Evolutionary conservation across 306 rosid species (phyloP).

Genomic region (Rubus parviflorus): DNA sequence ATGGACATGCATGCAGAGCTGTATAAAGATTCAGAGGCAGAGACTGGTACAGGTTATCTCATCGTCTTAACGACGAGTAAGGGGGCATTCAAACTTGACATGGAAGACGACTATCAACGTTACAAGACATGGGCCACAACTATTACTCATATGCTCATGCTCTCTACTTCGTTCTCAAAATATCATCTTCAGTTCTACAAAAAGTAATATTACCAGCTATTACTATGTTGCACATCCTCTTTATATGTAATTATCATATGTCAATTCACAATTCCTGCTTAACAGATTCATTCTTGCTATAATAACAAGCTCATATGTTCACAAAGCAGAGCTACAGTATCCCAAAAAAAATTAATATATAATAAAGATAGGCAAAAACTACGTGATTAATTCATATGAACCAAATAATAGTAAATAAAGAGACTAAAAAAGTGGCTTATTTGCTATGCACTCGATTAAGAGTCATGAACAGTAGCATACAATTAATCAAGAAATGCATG

Average conservation of each 20-base stretch:
- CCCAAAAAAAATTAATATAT: neutral
- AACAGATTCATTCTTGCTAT: neutral
- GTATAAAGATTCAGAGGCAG: conserved; percentile 60
- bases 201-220: neutral
- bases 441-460: neutral
- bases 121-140: conserved; percentile 76
- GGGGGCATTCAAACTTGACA: conserved; percentile 84
- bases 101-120: conserved; percentile 64
- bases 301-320: neutral
- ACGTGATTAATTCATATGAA: neutral
- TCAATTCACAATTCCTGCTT: neutral
- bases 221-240: neutral
- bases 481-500: neutral
- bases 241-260: neutral
- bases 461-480: neutral
- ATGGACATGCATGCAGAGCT: conserved; percentile 68
- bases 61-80: conserved; percentile 65
- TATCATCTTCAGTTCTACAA: conserved; percentile 27
- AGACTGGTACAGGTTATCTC: conserved; percentile 68
- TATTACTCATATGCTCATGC: conserved; percentile 70
- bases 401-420: neutral
- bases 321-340: neutral
- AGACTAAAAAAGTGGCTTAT: neutral
- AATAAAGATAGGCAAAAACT: neutral
- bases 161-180: conserved; percentile 68